phyloP scores from a whole-genome alignment of 1,284 basidiomycete species.

The Microbotryum intermedium region DNA sequence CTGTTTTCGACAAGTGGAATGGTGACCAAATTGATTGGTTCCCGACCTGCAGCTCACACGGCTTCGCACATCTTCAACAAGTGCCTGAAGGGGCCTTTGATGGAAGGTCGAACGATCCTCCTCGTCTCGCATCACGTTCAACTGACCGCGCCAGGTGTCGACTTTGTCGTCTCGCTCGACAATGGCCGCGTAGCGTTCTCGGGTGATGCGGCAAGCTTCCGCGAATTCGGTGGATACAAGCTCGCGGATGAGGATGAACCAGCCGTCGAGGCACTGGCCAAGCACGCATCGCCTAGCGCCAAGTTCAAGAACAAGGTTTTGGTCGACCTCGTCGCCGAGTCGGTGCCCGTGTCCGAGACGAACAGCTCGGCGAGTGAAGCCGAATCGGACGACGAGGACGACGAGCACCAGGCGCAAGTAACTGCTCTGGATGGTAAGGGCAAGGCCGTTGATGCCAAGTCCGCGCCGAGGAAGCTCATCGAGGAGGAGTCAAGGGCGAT shows the following conservation, averaged over 20 bases:
- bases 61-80: constrained; percentile 71
- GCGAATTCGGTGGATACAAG: constrained; percentile 43
- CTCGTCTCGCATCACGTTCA: constrained; percentile 87
- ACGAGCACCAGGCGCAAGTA: background rate
- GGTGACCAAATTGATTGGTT: background rate
- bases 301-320: constrained; percentile 12
- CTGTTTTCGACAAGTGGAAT: too few relatives aligned
- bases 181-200: constrained; percentile 72
- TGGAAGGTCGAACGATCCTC: constrained; percentile 67
- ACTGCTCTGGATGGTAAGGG: constrained; percentile 36
- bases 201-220: constrained; percentile 60
- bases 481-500: constrained; percentile 84
- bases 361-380: constrained; percentile 25
- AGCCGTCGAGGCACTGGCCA: constrained; percentile 21
- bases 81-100: constrained; percentile 75
- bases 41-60: constrained; percentile 41
- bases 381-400: constrained; percentile 17
- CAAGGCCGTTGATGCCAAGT: constrained; percentile 45
- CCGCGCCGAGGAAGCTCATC: constrained; percentile 65
- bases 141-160: constrained; percentile 59
- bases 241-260: constrained; percentile 41
- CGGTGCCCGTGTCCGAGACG: constrained; percentile 12
- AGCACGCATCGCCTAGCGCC: constrained; percentile 15
- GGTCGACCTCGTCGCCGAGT: constrained; percentile 18
- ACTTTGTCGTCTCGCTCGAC: constrained; percentile 67